Base-by-base conservation (phyloP, 768 basidiomycete species). In the Scleroderma bovista region DNA sequence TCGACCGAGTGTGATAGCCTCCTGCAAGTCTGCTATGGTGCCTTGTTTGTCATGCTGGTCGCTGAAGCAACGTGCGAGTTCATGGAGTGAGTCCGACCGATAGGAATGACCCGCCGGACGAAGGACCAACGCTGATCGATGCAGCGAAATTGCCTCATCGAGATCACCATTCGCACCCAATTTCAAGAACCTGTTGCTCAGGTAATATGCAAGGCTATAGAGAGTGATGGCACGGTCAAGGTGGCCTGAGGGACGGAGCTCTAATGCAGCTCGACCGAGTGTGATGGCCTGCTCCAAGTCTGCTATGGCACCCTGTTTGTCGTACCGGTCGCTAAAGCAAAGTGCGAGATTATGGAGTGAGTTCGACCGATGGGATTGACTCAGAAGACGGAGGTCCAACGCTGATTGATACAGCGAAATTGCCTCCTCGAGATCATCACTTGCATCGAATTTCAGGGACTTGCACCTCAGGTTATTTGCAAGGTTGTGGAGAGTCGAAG, bases 1-100 rank as follows among this genome's bases (percentile, higher is more conserved):
- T 19, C 37, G 50, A 41, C 52, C 52, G 17, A 31, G 16, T 0
- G 31, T 26, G 23, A 53, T 57, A 24, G 54, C 17, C 1, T 23
- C 12, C 2, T 43, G 22, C 19, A 46, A 33, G 4, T 29, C 11
- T 3, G 2, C 2, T 6, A 13, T 24, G 3, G 15, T 17, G 7
- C 20, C 31, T 13, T n/a, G 34, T 15, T 5, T 5, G 34, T 36
- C 13, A 12, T n/a, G 5, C n/a, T n/a, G 4, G 3, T 15, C n/a
- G n/a, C 34, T n/a, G 3, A 36, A n/a, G 34, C 34, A 36, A 36
- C 6, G 5, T 36, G 34, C 34, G 13, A 36, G n/a, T 13, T 36
- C 34, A 36, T 36, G 34, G 6, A 36, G 34, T 15, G 34, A 13
- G n/a, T 36, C 34, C 13, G 34, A n/a, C 12, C 34, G 13, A 15